phyloP scores from a whole-genome alignment of 305 asterid species.

The Rubia tinctorum region DNA sequence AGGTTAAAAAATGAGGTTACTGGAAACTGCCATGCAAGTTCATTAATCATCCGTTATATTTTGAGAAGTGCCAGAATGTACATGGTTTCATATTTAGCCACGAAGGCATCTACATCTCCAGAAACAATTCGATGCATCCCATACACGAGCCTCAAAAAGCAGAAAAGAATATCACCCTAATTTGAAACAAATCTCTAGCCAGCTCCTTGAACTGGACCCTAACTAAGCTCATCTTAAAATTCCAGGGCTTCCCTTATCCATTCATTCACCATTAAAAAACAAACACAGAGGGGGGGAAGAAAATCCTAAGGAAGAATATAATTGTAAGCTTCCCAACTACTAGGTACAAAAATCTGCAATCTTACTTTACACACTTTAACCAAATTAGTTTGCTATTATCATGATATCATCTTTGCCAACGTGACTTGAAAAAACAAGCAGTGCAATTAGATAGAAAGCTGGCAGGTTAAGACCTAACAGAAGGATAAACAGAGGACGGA shows the following conservation, averaged over 20 bases:
- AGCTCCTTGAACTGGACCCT: constrained; percentile 4
- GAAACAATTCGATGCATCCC: background rate
- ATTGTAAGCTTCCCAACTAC: background rate
- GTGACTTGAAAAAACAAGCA: no score
- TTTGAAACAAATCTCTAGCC: background rate
- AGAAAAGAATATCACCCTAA: background rate
- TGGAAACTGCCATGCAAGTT: background rate
- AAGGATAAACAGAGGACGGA: background rate
- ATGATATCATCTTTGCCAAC: background rate
- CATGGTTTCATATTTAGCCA: background rate
- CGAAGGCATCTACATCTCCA: background rate
- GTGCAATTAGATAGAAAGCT: background rate
- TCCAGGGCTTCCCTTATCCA: background rate
- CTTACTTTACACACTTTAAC: background rate
- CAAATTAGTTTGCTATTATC: background rate
- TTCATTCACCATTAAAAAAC: background rate
- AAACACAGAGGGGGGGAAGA: background rate
- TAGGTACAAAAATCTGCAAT: background rate
- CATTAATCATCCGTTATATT: background rate
- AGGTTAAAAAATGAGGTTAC: background rate
- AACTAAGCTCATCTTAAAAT: background rate
- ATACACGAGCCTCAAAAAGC: background rate
- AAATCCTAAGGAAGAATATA: background rate
- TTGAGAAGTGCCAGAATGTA: no score
- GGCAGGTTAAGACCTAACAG: background rate